These are phyloP conservation scores for Multifurca ochricompacta DNA, from an alignment of 768 basidiomycete genomes.

Conservation along the genomic window DNA sequence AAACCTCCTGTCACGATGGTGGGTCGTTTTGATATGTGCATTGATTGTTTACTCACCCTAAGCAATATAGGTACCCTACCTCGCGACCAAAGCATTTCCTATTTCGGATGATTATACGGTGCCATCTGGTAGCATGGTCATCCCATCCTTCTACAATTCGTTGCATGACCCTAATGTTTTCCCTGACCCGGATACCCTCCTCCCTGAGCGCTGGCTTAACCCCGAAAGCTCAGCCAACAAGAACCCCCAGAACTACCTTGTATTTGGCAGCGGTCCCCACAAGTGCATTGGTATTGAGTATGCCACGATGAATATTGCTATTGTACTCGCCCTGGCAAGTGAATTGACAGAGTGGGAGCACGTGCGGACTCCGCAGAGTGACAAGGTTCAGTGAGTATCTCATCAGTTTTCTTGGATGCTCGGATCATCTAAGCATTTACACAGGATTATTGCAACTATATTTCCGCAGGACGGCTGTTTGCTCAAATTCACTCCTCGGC, in stretches of 20 bases:
- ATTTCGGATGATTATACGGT: conserved; percentile 89
- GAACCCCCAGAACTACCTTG: conserved; percentile 92
- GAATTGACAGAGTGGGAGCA: conserved; percentile 83
- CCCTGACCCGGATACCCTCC: conserved; percentile 75
- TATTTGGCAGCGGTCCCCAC: conserved; percentile 92
- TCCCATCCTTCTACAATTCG: conserved; percentile 89
- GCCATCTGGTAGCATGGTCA: conserved; percentile 87
- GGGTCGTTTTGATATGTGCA: conserved; percentile 17
- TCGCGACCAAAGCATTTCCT: conserved; percentile 81
- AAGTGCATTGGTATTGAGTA: conserved; percentile 91
- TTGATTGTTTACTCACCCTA: conserved; percentile 11
- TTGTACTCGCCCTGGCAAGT: conserved; percentile 78
- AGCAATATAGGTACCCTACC: conserved; percentile 86
- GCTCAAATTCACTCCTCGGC: conserved; percentile 66
- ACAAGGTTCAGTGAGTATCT: conserved; percentile 68
- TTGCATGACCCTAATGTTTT: conserved; percentile 85
- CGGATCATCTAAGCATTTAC: background rate
- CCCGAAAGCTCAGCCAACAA: conserved; percentile 65
- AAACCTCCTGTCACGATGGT: conserved; percentile 98
- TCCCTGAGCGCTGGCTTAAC: conserved; percentile 92
- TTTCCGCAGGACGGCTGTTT: conserved; percentile 93
- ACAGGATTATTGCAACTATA: conserved; percentile 87
- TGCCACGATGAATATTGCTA: conserved; percentile 82
- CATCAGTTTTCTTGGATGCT: background rate
- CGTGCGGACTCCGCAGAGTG: conserved; percentile 65